These are phyloP conservation scores for Scheffersomyces segobiensis DNA, from an alignment of 1,139 yeast species.

Conservation along the genomic window DNA sequence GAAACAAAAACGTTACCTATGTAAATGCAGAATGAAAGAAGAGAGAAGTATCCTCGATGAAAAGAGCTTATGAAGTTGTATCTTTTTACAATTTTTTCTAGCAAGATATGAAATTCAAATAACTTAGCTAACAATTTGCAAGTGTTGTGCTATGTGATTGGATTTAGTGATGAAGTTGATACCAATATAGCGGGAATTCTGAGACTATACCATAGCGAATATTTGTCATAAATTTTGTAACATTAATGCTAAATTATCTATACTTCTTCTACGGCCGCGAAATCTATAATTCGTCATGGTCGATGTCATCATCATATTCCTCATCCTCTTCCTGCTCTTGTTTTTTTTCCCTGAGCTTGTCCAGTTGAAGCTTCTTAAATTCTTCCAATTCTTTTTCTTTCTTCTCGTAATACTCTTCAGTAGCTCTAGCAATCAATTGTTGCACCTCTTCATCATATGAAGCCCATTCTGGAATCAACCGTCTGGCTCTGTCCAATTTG, in stretches of 20 bases:
- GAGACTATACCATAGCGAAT: too few species aligned
- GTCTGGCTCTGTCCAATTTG: slow-evolving; percentile 68
- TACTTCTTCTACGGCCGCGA: not conserved
- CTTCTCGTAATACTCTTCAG: not conserved
- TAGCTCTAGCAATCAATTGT: slow-evolving; percentile 1
- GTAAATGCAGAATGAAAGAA: too few species aligned
- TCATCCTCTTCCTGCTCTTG: not conserved
- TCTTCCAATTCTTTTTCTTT: slow-evolving; percentile 1
- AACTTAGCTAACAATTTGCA: too few species aligned
- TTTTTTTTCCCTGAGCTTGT: not conserved
- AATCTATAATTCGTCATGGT: slow-evolving; percentile 15
- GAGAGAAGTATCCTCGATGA: too few species aligned
- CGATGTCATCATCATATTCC: slow-evolving; percentile 4
- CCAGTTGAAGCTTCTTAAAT: slow-evolving; percentile 2
- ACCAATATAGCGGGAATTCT: too few species aligned
- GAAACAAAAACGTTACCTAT: not conserved
- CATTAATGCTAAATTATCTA: not conserved
- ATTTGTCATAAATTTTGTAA: too few species aligned
- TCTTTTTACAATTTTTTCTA: too few species aligned
- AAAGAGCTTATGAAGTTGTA: too few species aligned
- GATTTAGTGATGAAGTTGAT: too few species aligned
- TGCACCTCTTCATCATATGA: slow-evolving; percentile 56
- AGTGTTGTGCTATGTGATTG: too few species aligned
- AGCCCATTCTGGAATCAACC: slow-evolving; percentile 80
- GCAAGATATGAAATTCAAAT: too few species aligned